phyloP scores from a whole-genome alignment of 2,329 filamentous ascomycete genomes.

The Calycina marina region DNA sequence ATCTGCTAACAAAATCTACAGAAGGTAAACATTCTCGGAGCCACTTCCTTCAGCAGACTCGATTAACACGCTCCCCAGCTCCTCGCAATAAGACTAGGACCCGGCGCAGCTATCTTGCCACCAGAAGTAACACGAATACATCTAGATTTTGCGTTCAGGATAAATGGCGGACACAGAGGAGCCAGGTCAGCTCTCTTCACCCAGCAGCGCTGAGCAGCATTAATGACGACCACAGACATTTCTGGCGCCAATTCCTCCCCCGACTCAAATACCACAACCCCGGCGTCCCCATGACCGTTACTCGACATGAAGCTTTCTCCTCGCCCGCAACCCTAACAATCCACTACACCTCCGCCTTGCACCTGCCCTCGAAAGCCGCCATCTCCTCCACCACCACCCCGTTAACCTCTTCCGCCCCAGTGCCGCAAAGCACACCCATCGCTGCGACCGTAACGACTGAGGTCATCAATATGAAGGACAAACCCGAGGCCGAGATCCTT shows the following conservation, averaged over 20 bases:
- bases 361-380: slow-evolving; percentile 5
- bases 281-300: slow-evolving; percentile 65
- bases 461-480: slow-evolving; percentile 47
- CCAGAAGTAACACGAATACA: slow-evolving; percentile 61
- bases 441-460: slow-evolving; percentile 33
- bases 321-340: slow-evolving; percentile 48
- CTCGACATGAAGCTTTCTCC: slow-evolving; percentile 47
- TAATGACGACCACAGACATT: slow-evolving; percentile 46
- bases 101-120: slow-evolving; percentile 71
- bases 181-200: slow-evolving; percentile 38
- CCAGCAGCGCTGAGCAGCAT: slow-evolving; percentile 16
- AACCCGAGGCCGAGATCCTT: slow-evolving; percentile 47
- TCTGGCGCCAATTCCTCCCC: slow-evolving; percentile 73
- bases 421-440: slow-evolving; percentile 22
- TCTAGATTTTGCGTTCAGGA: slow-evolving; percentile 51
- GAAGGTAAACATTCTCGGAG: slow-evolving; percentile 27
- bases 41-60: slow-evolving; percentile 3
- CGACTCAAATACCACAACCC: slow-evolving; percentile 94
- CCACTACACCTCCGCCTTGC: slow-evolving; percentile 42
- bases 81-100: slow-evolving; percentile 61
- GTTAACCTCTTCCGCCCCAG: slow-evolving; percentile 30
- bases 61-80: slow-evolving; percentile 36
- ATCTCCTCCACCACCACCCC: slow-evolving; percentile 26
- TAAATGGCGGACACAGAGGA: slow-evolving; percentile 55
- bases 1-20: slow-evolving; percentile 15